Conservation (phyloP, 108 stramenopile genomes). For the Schizochytrium sp. region DNA sequence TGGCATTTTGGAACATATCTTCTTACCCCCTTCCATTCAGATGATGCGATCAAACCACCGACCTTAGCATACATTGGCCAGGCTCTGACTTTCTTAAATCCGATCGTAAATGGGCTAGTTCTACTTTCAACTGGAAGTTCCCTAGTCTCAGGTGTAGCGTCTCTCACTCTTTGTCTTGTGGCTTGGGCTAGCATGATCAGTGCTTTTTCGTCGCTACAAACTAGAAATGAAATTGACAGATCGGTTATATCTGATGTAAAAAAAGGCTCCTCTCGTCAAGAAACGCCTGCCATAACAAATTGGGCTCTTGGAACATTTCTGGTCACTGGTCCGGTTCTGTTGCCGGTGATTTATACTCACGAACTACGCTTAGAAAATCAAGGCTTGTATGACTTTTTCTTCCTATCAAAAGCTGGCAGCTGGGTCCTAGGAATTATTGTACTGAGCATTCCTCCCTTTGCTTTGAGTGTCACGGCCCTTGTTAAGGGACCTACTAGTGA, state of each 20-base stretch:
- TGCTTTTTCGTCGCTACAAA: too few species aligned
- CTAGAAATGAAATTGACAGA: too few species aligned
- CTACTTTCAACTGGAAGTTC: too few species aligned
- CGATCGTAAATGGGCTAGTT: too few species aligned
- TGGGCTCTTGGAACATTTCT: too few species aligned
- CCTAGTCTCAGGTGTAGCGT: too few species aligned
- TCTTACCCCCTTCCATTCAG: background rate
- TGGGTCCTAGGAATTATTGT: background rate
- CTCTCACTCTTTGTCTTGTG: too few species aligned
- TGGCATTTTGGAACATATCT: background rate
- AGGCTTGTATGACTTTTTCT: background rate
- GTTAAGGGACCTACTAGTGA: background rate
- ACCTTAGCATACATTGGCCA: background rate
- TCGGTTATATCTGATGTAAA: too few species aligned
- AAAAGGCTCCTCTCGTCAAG: too few species aligned
- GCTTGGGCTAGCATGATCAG: too few species aligned
- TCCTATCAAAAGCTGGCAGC: background rate
- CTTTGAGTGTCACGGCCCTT: background rate
- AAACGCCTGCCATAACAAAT: too few species aligned
- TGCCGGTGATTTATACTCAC: background rate
- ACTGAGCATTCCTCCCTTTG: conserved; percentile 16
- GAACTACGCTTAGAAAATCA: background rate
- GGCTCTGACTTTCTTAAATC: background rate
- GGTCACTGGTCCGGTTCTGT: background rate
- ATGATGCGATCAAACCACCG: background rate